phyloP scores from a whole-genome alignment of 2,329 filamentous ascomycete species.

The Ilyonectria destructans region DNA sequence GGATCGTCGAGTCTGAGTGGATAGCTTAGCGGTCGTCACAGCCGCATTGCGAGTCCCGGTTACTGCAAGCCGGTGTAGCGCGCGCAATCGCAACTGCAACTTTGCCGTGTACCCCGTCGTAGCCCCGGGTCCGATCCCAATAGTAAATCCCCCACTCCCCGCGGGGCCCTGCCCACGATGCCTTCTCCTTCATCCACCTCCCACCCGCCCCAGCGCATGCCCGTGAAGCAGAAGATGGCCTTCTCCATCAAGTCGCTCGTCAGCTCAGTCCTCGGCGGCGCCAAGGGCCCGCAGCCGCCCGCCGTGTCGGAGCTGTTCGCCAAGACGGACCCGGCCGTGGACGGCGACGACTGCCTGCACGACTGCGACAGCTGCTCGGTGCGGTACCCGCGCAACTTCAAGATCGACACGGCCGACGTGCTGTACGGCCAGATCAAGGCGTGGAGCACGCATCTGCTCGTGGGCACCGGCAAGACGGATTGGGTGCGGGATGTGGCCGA shows the following conservation, averaged over 20 bases:
- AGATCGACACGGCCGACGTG: constrained; percentile 83
- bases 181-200: constrained; percentile 28
- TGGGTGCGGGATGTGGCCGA: constrained; percentile 93
- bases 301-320: constrained; percentile 75
- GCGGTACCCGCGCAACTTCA: constrained; percentile 80
- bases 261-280: constrained; percentile 50
- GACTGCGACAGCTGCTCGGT: constrained; percentile 89
- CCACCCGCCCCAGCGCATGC: constrained; percentile 49
- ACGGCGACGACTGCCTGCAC: constrained; percentile 90
- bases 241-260: constrained; percentile 56
- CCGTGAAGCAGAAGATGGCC: constrained; percentile 61
- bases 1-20: constrained; percentile 5
- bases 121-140: constrained; percentile 14
- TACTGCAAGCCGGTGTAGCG: background rate
- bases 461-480: constrained; percentile 96
- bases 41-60: background rate
- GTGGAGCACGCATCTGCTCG: constrained; percentile 91
- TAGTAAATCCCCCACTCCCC: background rate
- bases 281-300: constrained; percentile 46
- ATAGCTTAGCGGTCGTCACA: background rate
- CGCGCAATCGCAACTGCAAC: background rate
- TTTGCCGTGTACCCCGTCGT: background rate
- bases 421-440: constrained; percentile 90
- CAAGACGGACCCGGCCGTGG: constrained; percentile 80
- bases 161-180: background rate